A percentile compares a stretch with the other conserved stretches of the same genome.
These are phyloP conservation scores for Nannizzia gypsea DNA, from an alignment of 2,329 filamentous ascomycete genomes.

Conservation along the genomic window DNA sequence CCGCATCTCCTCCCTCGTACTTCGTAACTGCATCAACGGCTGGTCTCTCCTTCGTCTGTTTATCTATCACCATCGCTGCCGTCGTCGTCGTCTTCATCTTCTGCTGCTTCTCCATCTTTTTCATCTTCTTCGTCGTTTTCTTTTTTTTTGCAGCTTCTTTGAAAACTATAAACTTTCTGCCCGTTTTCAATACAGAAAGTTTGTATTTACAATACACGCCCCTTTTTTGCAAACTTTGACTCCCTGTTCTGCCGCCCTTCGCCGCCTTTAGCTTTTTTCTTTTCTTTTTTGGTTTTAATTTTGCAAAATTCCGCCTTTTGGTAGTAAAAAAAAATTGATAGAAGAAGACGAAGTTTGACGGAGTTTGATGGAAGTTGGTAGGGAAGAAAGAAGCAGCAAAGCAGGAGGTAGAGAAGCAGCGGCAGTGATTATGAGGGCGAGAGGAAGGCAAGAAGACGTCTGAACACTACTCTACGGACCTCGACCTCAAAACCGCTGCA, in stretches of 20 bases:
- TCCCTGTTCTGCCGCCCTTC: neutral
- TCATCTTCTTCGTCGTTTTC: conserved; percentile 13
- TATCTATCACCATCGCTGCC: neutral
- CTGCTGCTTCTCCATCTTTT: neutral
- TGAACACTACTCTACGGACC: no score
- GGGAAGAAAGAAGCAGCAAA: no score
- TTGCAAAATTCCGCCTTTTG: neutral
- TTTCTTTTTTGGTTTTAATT: conserved; percentile 4
- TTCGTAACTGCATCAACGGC: neutral
- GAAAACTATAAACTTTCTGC: neutral
- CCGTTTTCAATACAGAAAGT: neutral
- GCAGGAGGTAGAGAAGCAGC: no score
- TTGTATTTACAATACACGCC: conserved; percentile 6
- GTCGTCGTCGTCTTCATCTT: neutral
- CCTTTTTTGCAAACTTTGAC: neutral
- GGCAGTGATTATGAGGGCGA: no score
- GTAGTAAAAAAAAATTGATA: conserved; percentile 6
- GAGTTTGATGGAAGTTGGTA: no score
- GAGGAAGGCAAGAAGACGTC: no score
- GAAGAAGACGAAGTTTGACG: conserved; percentile 16
- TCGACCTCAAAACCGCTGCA: no score
- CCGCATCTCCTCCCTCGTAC: neutral
- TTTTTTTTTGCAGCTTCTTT: conserved; percentile 6
- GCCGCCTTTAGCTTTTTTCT: conserved; percentile 11
- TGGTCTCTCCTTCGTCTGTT: neutral